Percentiles rank a stretch among this genome's conserved stretches.
These are phyloP conservation scores for Setaria italica DNA, from an alignment of 202 grass and related monocot genomes.

Conservation along the genomic window DNA sequence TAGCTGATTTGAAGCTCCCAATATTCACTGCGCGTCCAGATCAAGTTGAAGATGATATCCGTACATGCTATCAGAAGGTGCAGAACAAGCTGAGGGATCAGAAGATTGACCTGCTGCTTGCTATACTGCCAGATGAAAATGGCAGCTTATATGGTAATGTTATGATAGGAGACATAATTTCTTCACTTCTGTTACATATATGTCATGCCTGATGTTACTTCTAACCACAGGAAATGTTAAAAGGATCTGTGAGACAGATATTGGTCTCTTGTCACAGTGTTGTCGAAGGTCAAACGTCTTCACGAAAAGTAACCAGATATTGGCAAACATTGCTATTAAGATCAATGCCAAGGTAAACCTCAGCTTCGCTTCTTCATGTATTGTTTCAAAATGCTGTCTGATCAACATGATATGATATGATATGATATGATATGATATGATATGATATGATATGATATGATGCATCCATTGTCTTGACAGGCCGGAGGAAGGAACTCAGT, in stretches of 20 bases:
- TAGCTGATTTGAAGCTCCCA: background rate
- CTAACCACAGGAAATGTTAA: conserved; percentile 57
- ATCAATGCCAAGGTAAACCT: conserved; percentile 74
- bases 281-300: conserved; percentile 27
- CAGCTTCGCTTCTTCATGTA: background rate
- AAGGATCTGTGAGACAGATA: conserved; percentile 74
- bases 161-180: background rate
- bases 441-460: background rate
- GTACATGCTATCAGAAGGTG: background rate
- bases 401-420: background rate
- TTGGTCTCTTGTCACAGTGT: conserved; percentile 69
- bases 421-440: conserved; percentile 18
- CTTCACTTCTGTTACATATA: background rate
- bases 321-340: conserved; percentile 70
- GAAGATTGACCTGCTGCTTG: conserved; percentile 62
- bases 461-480: conserved; percentile 42
- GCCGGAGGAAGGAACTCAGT: conserved; percentile 68
- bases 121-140: conserved; percentile 58
- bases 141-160: conserved; percentile 58
- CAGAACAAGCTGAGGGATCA: background rate
- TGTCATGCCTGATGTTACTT: conserved; percentile 7
- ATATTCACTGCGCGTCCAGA: conserved; percentile 20
- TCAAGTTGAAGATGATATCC: conserved; percentile 36
- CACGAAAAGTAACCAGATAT: background rate
- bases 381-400: background rate